Percentiles rank a stretch among this genome's conserved stretches.
Conservation (phyloP, 306 rosid species). For the Fragaria iinumae region DNA sequence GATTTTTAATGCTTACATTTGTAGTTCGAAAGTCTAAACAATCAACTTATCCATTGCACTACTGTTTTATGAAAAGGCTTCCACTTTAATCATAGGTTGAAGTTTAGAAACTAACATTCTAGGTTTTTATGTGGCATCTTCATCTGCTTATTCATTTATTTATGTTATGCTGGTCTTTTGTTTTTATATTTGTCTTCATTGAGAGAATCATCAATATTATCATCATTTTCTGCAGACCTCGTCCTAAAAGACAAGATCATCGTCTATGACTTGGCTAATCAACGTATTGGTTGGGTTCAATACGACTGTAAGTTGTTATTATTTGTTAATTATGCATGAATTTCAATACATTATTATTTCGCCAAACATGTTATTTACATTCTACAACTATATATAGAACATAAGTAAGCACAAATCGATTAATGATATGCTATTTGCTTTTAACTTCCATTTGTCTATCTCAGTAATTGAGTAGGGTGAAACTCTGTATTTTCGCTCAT, state of each 20-base stretch:
- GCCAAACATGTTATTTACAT: not conserved
- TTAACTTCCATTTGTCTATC: not conserved
- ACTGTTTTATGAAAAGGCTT: not conserved
- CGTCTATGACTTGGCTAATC: slow-evolving; percentile 70
- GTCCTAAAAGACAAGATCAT: slow-evolving; percentile 68
- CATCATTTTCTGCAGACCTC: slow-evolving; percentile 51
- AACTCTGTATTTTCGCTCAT: not conserved
- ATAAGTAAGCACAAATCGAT: not conserved
- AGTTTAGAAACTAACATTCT: not conserved
- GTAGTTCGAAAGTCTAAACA: not conserved
- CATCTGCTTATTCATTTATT: slow-evolving; percentile 1
- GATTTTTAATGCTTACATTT: not conserved
- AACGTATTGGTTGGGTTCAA: slow-evolving; percentile 75
- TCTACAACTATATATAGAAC: not conserved
- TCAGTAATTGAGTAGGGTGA: not conserved
- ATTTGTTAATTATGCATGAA: not conserved
- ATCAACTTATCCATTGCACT: not conserved
- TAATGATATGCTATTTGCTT: not conserved
- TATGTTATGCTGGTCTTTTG: not conserved
- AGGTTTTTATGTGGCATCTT: not conserved
- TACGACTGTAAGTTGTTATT: slow-evolving; percentile 67
- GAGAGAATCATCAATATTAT: not conserved
- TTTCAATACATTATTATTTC: not conserved
- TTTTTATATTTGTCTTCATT: not conserved
- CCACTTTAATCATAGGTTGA: not conserved